Conservation (phyloP, 768 basidiomycete genomes). For the Phylloporus sp. region DNA sequence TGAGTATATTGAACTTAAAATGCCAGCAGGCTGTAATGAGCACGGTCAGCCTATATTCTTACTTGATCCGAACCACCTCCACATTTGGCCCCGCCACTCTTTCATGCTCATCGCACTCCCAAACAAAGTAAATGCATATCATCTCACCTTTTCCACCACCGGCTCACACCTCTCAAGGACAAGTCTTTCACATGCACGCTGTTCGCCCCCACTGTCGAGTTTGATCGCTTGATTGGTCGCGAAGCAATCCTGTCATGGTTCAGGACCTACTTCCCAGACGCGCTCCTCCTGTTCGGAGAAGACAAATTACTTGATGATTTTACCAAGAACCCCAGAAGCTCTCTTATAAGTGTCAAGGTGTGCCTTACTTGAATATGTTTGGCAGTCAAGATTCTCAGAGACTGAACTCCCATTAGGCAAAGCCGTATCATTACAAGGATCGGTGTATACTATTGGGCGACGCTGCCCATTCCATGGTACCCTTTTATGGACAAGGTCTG, state of each 20-base stretch:
- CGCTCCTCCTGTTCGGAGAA: constrained; percentile 80
- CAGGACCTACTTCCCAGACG: constrained; percentile 79
- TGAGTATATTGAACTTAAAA: constrained; percentile 94
- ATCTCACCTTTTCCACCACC: constrained; percentile 23
- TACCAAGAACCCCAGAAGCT: constrained; percentile 76
- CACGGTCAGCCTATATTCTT: constrained; percentile 65
- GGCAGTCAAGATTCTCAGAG: constrained; percentile 14
- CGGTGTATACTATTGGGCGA: constrained; percentile 87
- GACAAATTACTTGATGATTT: constrained; percentile 73
- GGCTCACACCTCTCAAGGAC: constrained; percentile 53
- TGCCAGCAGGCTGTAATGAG: constrained; percentile 70
- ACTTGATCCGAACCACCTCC: constrained; percentile 92
- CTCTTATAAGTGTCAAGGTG: constrained; percentile 92
- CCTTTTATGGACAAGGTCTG: constrained; percentile 94
- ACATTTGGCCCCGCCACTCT: constrained; percentile 98
- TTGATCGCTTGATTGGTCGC: constrained; percentile 59
- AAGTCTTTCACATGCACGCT: constrained; percentile 96
- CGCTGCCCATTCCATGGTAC: constrained; percentile 98
- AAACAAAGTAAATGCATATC: constrained; percentile 67
- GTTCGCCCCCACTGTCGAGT: constrained; percentile 78
- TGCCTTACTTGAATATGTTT: constrained; percentile 26
- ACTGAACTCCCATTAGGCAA: constrained; percentile 46
- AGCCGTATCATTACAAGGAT: constrained; percentile 88
- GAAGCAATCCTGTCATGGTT: constrained; percentile 70
- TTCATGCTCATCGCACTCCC: constrained; percentile 99